Evolutionary conservation across 2,329 filamentous ascomycete genomes (phyloP).

Genomic region (Nigrospora osmanthi): DNA sequence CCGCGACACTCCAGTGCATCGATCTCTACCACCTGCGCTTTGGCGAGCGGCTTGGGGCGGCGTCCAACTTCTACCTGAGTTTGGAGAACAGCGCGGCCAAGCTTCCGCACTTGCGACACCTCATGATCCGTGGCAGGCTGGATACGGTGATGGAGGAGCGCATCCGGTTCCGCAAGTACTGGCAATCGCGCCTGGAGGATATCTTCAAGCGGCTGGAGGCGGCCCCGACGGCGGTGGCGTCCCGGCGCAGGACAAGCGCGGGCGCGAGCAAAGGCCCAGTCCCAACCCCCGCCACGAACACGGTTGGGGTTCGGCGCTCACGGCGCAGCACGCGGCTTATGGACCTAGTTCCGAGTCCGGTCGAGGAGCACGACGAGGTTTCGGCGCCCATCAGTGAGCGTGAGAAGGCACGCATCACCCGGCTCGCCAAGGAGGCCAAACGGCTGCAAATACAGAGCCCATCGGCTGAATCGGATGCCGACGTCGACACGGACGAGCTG

Average conservation of each 20-base stretch:
- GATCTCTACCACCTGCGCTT: slow-evolving; percentile 73
- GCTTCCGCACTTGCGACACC: slow-evolving; percentile 58
- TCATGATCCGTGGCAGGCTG: slow-evolving; percentile 71
- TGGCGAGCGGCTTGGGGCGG: slow-evolving; percentile 56
- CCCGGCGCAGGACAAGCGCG: background rate
- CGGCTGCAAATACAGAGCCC: slow-evolving; percentile 4
- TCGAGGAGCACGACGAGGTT: slow-evolving; percentile 8
- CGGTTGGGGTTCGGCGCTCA: background rate
- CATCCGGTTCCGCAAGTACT: slow-evolving; percentile 69
- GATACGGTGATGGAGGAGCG: slow-evolving; percentile 77
- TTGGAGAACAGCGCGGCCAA: slow-evolving; percentile 63
- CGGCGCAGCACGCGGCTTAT: slow-evolving; percentile 21
- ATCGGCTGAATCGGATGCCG: background rate
- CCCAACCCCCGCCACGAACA: too few relatives aligned
- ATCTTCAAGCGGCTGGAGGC: slow-evolving; percentile 41
- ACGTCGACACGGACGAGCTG: slow-evolving; percentile 12
- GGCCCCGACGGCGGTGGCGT: slow-evolving; percentile 8
- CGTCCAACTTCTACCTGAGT: slow-evolving; percentile 72
- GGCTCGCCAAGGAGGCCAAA: slow-evolving; percentile 11
- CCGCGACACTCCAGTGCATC: slow-evolving; percentile 59
- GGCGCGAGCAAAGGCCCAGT: background rate
- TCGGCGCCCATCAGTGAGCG: slow-evolving; percentile 2
- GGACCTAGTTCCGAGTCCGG: slow-evolving; percentile 5
- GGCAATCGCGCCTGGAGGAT: slow-evolving; percentile 62
- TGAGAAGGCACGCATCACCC: slow-evolving; percentile 6